Base-by-base conservation (phyloP, 169 alveolate genomes). In the Babesia gibsoni region DNA sequence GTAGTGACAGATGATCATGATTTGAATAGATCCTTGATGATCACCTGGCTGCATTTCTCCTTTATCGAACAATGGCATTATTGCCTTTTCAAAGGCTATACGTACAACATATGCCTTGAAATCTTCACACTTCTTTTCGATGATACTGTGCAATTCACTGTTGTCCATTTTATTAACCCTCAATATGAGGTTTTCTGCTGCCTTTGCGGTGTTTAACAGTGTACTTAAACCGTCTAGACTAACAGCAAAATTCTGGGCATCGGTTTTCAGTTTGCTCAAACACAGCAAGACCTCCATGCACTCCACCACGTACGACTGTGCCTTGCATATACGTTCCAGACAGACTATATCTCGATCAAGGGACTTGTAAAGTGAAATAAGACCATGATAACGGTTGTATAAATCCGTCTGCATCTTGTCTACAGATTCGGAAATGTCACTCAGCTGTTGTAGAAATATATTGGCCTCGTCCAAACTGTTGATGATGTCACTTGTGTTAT, bases 401-500 rank as follows among this genome's bases (percentile, higher is more conserved):
- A 77, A 35, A 2, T 33, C 39, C 41, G 53, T 53, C 32, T 50
- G 42, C 73, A 66, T 16, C 27, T 37, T 18, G 18, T 18, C 32
- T 35, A 77, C 37, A n/a, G 66, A 59, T 5, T 32, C 59, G 18
- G 59, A 12, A 14, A 52, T 50, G 10, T 66, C 79, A 10, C 46
- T 45, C 33, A 77, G 23, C 33, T 18, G 30, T 10, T 18, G 37
- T 50, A 39, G 25, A 18, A 61, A 67, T 30, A 35, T 52, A 67
- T 77, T 58, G 8, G 57, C 82, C 42, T 77, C 85, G 16, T 69
- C 73, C 36, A 67, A 14, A 22, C 81, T 77, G 37, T 77, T 46
- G 3, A 77, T 67, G 14, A 77, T 67, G 29, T 77, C 85, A 48
- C 73, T 66, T 1, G 85, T 77, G 35, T 66, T 20, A 67, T 77